These are phyloP conservation scores for Auriscalpium vulgare DNA, from an alignment of 768 basidiomycete genomes.

Conservation along the genomic window DNA sequence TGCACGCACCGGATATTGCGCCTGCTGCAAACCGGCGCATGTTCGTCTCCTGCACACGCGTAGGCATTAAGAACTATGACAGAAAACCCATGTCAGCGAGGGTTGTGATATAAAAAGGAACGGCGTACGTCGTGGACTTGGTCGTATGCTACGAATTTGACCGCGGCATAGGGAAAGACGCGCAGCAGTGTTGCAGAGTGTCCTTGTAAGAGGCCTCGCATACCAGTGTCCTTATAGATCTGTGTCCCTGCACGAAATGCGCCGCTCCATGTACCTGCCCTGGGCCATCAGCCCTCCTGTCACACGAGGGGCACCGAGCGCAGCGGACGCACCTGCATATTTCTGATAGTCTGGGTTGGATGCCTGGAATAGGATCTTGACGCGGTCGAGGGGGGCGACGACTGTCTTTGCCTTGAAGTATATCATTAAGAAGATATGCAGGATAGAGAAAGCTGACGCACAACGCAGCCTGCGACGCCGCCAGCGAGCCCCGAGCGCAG, in stretches of 20 bases:
- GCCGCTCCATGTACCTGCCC: slow-evolving; percentile 81
- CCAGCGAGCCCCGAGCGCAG: slow-evolving; percentile 86
- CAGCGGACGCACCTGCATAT: slow-evolving; percentile 64
- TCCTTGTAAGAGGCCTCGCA: slow-evolving; percentile 85
- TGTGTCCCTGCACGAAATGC: slow-evolving; percentile 66
- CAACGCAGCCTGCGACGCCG: slow-evolving; percentile 89
- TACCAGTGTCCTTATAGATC: slow-evolving; percentile 62
- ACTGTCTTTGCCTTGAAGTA: slow-evolving; percentile 76
- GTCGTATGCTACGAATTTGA: slow-evolving; percentile 97
- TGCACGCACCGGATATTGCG: slow-evolving; percentile 66
- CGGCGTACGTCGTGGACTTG: slow-evolving; percentile 63
- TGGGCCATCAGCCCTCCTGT: neutral
- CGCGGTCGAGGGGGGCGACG: slow-evolving; percentile 92
- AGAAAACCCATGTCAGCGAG: neutral
- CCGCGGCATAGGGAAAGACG: slow-evolving; percentile 93
- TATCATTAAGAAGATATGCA: slow-evolving; percentile 10
- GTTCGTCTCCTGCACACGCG: slow-evolving; percentile 69
- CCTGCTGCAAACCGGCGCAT: slow-evolving; percentile 78
- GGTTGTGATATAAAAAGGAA: neutral
- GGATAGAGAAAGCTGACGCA: slow-evolving; percentile 34
- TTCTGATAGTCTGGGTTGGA: slow-evolving; percentile 92
- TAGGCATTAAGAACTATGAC: slow-evolving; percentile 77
- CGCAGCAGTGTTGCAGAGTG: slow-evolving; percentile 92
- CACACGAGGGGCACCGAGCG: too few relatives aligned
- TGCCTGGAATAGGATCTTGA: slow-evolving; percentile 98